These are phyloP conservation scores for Arthrobotrys sphaeroides DNA, from an alignment of 2,329 filamentous ascomycete genomes.

Conservation along the genomic window DNA sequence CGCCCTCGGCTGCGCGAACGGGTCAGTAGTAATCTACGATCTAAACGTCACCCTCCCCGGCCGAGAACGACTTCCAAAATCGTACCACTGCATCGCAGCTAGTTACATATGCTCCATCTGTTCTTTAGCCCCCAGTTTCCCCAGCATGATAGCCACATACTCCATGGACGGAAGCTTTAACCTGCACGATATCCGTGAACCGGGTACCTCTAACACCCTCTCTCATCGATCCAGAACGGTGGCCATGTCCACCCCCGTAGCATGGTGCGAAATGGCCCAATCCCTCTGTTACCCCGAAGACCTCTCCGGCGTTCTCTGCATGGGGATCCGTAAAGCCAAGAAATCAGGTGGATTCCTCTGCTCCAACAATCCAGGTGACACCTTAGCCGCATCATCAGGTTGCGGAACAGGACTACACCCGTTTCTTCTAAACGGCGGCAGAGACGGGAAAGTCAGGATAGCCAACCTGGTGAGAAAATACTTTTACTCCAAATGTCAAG, in stretches of 20 bases:
- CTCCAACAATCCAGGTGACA: slow-evolving; percentile 49
- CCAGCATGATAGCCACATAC: slow-evolving; percentile 63
- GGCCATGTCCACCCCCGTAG: slow-evolving; percentile 46
- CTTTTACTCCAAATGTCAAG: slow-evolving; percentile 61
- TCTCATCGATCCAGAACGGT: slow-evolving; percentile 43
- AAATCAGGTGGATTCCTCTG: slow-evolving; percentile 50
- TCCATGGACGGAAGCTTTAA: slow-evolving; percentile 64
- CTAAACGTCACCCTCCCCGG: slow-evolving; percentile 44
- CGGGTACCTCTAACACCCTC: slow-evolving; percentile 61
- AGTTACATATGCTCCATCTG: slow-evolving; percentile 64
- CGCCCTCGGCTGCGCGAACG: slow-evolving; percentile 64
- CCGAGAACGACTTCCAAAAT: slow-evolving; percentile 60
- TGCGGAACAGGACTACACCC: slow-evolving; percentile 63
- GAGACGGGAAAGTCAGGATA: slow-evolving; percentile 63
- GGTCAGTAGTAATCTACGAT: slow-evolving; percentile 64
- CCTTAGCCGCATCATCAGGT: slow-evolving; percentile 59
- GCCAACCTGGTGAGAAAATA: slow-evolving; percentile 63
- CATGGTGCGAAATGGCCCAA: slow-evolving; percentile 52
- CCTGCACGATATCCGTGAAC: slow-evolving; percentile 64
- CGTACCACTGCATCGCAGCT: slow-evolving; percentile 62
- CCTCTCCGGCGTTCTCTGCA: slow-evolving; percentile 60
- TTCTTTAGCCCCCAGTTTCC: slow-evolving; percentile 65
- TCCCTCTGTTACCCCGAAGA: slow-evolving; percentile 55
- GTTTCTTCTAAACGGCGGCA: slow-evolving; percentile 63
- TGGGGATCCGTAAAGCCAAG: slow-evolving; percentile 47